Evolutionary conservation across 192 early-diverging fungal species (phyloP), one percentile per base, ranked within the genome.

Genomic region (Chytriomyces confervae): DNA sequence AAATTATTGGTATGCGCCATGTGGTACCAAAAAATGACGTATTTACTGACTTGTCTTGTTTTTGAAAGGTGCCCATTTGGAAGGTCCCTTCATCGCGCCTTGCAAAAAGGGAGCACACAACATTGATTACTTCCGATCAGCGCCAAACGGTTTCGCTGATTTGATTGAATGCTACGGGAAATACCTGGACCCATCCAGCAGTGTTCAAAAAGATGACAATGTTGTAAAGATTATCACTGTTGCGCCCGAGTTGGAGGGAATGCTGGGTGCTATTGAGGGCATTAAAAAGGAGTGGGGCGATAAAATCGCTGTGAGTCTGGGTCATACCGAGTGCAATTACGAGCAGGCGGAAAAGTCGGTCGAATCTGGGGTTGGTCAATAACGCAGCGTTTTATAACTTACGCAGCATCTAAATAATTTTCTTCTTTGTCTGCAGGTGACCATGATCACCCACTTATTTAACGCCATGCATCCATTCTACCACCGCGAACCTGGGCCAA

Each of bases 401-500:
- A 2, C 3, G 57, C 57, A n/a, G 13, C 13, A n/a, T 20, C 81
- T 0, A 87, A 36, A 36, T 36, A 36, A n/a, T 2, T 36, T 36
- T 36, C 2, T 36, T 36, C 36, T 36, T 36, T 88, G 76, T 91
- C 94, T 46, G 93, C 93, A 0, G 93, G 94, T 76, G 78, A 93
- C 61, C 93, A 93, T 82, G 94, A 94, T 75, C 92, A 93, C 61
- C 92, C 93, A 93, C 88, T 89, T 66, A 81, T 82, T 68, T 46
- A 68, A 68, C 45, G 66, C 66, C 16, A 68, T 68, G 66, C 66
- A 29, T 18, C 66, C 66, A 10, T 95, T 95, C 80, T 92, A 95
- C 82, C 94, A 95, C 81, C 89, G 94, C 68, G 92, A 95, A 72
- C 94, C 94, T 4, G 94, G 93, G 50, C 82, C 93, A 64, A 88